phyloP scores from a whole-genome alignment of 208 protist genomes.

The Endotrypanum monterogeii region DNA sequence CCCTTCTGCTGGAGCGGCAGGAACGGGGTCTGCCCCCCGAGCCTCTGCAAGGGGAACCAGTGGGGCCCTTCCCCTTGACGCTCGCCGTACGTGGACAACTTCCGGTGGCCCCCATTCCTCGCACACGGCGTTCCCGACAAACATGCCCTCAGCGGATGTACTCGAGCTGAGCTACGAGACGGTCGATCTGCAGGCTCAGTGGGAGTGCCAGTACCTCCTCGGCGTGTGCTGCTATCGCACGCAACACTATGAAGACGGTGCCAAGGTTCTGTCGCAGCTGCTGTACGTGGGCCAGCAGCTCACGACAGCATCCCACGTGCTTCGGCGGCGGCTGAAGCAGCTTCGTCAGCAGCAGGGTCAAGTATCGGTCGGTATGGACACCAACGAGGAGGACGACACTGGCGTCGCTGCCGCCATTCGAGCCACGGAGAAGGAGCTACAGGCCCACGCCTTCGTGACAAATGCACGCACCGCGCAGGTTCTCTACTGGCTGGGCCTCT shows the following conservation, averaged over 20 bases:
- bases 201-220: slow-evolving; percentile 81
- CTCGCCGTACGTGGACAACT: slow-evolving; percentile 24
- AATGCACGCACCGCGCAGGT: slow-evolving; percentile 37
- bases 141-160: neutral
- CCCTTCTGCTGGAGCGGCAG: neutral
- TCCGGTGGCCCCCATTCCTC: neutral
- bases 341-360: slow-evolving; percentile 5
- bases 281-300: slow-evolving; percentile 31
- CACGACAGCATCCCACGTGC: slow-evolving; percentile 8
- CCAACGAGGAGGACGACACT: slow-evolving; percentile 2
- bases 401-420: neutral
- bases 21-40: neutral
- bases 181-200: slow-evolving; percentile 54
- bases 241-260: slow-evolving; percentile 63
- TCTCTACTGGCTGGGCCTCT: slow-evolving; percentile 72
- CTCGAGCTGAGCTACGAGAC: slow-evolving; percentile 22
- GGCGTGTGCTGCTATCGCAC: slow-evolving; percentile 73
- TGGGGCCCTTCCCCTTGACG: slow-evolving; percentile 15
- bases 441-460: slow-evolving; percentile 28
- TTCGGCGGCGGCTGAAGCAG: slow-evolving; percentile 19
- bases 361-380: neutral
- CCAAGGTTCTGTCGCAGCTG: slow-evolving; percentile 58
- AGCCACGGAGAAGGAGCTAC: slow-evolving; percentile 10
- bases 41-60: neutral
- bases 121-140: neutral